Base-by-base conservation (phyloP, 495 filamentous ascomycete species). In the Talaromyces trachyspermus region DNA sequence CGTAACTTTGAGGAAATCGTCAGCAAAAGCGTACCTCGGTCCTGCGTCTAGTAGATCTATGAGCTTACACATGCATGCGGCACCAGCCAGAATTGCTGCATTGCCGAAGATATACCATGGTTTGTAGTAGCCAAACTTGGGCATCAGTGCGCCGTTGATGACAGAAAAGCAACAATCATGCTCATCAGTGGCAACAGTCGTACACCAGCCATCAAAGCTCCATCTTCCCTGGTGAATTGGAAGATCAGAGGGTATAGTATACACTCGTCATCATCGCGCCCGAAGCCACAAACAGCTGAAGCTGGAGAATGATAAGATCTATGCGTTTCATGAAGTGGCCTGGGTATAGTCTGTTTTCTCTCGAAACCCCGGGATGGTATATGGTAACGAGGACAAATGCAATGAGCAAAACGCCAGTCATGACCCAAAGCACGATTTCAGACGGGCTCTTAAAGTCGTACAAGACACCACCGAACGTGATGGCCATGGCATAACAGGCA, bases 101-200 rank as follows among this genome's bases (percentile, higher is more conserved):
- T 74, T 72, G 0, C 66, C 70, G 2, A 65, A 35, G 3, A 77
- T 27, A 55, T 73, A 85, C 68, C 78, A 73, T n/a, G 70, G 70
- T 67, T 73, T 74, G 60, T 79, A 81, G 47, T 68, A 65, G 23
- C 70, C 68, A 40, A 68, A 56, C 35, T 56, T 60, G 9, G 67
- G 56, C 20, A 81, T 61, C 27, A 76, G 51, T 17, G 60, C 61
- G 19, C 79, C 79, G 39, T 71, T 67, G 17, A 52, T 30, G 6
- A 57, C 15, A 53, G 24, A 41, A n/a, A 24, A 74, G 54, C 54
- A 61, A 78, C 62, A 37, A 66, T 48, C 5, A 57, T 14, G 24
- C 35, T 8, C 20, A 63, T 46, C 12, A 61, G 55, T 1, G 58
- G 58, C 30, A 52, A 51, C 0, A 75, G 61, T 11, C 61, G 68